These are phyloP conservation scores for Nigrospora sphaerica DNA, from an alignment of 2,329 filamentous ascomycete species.

Conservation along the genomic window DNA sequence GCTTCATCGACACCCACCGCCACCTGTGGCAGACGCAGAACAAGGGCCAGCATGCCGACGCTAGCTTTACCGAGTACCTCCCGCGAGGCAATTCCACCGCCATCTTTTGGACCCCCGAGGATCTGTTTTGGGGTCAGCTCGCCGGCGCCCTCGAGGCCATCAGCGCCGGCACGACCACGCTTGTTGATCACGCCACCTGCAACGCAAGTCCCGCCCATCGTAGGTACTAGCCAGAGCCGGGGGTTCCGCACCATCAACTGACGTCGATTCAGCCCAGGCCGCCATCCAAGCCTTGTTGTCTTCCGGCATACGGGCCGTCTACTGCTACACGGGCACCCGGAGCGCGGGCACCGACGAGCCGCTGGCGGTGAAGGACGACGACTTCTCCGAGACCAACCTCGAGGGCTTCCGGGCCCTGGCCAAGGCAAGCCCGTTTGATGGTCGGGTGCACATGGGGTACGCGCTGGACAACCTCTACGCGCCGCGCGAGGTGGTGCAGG, in stretches of 20 bases:
- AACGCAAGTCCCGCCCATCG: slow-evolving; percentile 22
- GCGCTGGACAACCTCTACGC: slow-evolving; percentile 34
- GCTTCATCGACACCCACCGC: slow-evolving; percentile 35
- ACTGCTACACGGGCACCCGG: slow-evolving; percentile 29
- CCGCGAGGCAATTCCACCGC: slow-evolving; percentile 26
- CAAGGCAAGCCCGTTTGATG: slow-evolving; percentile 18
- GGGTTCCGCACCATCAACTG: slow-evolving; percentile 7
- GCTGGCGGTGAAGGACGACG: slow-evolving; percentile 13
- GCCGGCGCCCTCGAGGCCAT: slow-evolving; percentile 30
- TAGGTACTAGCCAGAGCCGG: slow-evolving; percentile 6
- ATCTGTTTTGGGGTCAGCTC: slow-evolving; percentile 39
- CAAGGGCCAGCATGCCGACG: slow-evolving; percentile 16
- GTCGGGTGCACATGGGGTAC: slow-evolving; percentile 32
- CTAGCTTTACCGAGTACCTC: slow-evolving; percentile 17
- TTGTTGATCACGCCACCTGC: slow-evolving; percentile 29
- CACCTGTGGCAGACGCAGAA: slow-evolving; percentile 36
- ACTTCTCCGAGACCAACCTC: slow-evolving; percentile 28
- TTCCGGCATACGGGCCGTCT: slow-evolving; percentile 38
- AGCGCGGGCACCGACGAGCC: slow-evolving; percentile 22
- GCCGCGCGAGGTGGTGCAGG: slow-evolving; percentile 25
- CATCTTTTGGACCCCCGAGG: slow-evolving; percentile 27
- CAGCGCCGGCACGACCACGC: slow-evolving; percentile 33
- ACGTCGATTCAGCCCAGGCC: slow-evolving; percentile 15
- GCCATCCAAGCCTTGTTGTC: slow-evolving; percentile 31
- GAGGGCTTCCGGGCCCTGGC: slow-evolving; percentile 26